Base-by-base conservation (phyloP, 352 stramenopile species). In the Phytophthora syringae region DNA sequence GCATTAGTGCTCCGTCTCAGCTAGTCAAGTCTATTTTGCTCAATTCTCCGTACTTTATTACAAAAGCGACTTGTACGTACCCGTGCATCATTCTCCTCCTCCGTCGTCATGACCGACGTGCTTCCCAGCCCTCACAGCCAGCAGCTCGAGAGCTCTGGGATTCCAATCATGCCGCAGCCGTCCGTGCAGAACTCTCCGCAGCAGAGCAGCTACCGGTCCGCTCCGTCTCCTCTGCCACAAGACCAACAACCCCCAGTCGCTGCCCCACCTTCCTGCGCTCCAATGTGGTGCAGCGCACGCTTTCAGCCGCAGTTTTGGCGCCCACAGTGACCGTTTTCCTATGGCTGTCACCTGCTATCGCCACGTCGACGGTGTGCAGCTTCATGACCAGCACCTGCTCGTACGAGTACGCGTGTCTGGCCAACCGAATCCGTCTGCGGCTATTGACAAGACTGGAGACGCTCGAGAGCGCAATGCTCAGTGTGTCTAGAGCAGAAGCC, bases 341-440 rank as follows among this genome's bases (percentile, higher is more conserved):
- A 16, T 89, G 83, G 83, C 51, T 80, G n/a, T 92, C 83, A 25
- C 83, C 83, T 1, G 81, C 77, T 13, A 82, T 90, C 56, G 80
- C 80, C 1, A 92, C 83, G 16, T 77, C 81, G 5, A 89, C 79
- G 0, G 79, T 92, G 18, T 92, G 83, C 72, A 82, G 75, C 52
- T 86, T 88, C 34, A 67, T 92, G 42, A 82, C 71, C 45, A 88
- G 74, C 40, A 72, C 81, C 0, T 90, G 79, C 61, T 84, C 69
- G 39, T 94, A 89, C 70, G 85, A 94, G 66, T 94, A 88, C 63
- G 70, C 86, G 53, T 94, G 83, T 67, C 72, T 94, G 30, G 71
- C 83, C 1, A 78, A 88, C 52, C 69, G 86, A 45, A 92, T 94
- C 48, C 79, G 86, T 13, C 57, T 77, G 45, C 67, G 80, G 3